These are phyloP conservation scores for Hylodesmum podocarpum DNA, from an alignment of 306 rosid genomes.

Conservation along the genomic window DNA sequence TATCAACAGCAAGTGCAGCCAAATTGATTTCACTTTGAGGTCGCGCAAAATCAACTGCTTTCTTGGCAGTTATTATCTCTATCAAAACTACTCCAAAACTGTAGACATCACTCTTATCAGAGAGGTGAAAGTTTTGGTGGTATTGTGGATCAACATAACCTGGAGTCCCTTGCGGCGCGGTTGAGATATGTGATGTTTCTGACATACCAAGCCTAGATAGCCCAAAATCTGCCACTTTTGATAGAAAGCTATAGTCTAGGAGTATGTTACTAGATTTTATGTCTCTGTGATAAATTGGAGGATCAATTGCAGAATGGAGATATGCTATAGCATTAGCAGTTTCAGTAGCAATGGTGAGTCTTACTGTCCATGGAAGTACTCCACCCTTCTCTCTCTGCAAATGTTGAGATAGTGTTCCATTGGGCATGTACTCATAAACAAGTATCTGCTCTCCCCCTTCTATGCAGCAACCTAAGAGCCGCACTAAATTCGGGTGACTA, in stretches of 20 bases:
- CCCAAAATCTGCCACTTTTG: conserved; percentile 97
- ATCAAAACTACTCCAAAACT: conserved; percentile 91
- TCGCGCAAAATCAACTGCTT: conserved; percentile 83
- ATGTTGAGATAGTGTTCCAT: conserved; percentile 89
- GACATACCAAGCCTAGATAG: conserved; percentile 93
- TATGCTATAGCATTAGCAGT: conserved; percentile 89
- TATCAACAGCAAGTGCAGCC: conserved; percentile 95
- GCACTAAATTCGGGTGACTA: conserved; percentile 94
- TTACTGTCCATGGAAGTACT: conserved; percentile 77
- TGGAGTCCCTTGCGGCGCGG: conserved; percentile 97
- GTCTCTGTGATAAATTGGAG: conserved; percentile 95
- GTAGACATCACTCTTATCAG: conserved; percentile 93
- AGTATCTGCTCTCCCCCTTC: conserved; percentile 88
- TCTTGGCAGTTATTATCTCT: conserved; percentile 87
- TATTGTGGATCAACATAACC: conserved; percentile 97
- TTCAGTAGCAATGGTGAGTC: conserved; percentile 89
- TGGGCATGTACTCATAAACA: conserved; percentile 89
- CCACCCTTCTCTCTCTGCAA: conserved; percentile 67
- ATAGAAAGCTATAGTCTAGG: conserved; percentile 66
- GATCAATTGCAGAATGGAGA: conserved; percentile 79
- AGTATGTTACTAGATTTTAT: conserved; percentile 90
- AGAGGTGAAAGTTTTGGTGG: conserved; percentile 94
- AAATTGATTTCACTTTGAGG: conserved; percentile 75
- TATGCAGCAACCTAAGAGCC: conserved; percentile 91
- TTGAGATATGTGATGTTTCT: conserved; percentile 87